These are phyloP conservation scores for Entophlyctis helioformis DNA, from an alignment of 192 early-diverging fungal genomes.

Conservation along the genomic window DNA sequence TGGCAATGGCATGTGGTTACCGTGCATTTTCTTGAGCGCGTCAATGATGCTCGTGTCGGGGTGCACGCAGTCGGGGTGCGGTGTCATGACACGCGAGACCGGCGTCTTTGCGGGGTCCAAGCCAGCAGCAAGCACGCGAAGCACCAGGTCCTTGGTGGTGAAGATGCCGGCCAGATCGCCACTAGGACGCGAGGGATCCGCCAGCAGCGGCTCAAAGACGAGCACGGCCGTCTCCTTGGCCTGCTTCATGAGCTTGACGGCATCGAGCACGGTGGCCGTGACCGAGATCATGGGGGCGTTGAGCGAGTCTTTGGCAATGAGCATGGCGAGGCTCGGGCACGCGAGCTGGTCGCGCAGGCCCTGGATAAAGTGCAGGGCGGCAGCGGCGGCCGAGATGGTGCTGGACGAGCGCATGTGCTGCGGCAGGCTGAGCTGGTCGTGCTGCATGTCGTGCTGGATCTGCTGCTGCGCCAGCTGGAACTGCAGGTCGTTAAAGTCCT, in stretches of 20 bases:
- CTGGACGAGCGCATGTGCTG: slow-evolving; percentile 45
- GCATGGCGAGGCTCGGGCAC: slow-evolving; percentile 73
- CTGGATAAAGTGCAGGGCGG: slow-evolving; percentile 32
- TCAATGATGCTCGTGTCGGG: slow-evolving; percentile 24
- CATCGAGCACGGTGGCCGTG: slow-evolving; percentile 26
- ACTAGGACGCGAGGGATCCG: slow-evolving; percentile 33
- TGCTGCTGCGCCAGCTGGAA: slow-evolving; percentile 40
- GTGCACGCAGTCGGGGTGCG: slow-evolving; percentile 34
- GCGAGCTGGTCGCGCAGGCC: slow-evolving; percentile 43
- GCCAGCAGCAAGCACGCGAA: slow-evolving; percentile 40
- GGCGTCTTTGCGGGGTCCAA: slow-evolving; percentile 79
- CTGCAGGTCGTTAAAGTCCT: slow-evolving; percentile 64
- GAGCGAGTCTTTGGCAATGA: slow-evolving; percentile 30
- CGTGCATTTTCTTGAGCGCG: slow-evolving; percentile 36
- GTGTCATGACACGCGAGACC: slow-evolving; percentile 55
- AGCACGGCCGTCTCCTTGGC: slow-evolving; percentile 32
- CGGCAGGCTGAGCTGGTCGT: slow-evolving; percentile 8
- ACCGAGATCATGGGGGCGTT: slow-evolving; percentile 18
- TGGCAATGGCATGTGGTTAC: too few relatives aligned
- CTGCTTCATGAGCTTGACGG: slow-evolving; percentile 26
- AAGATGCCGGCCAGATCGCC: slow-evolving; percentile 77
- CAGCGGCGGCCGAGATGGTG: slow-evolving; percentile 19
- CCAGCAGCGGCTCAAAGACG: slow-evolving; percentile 23
- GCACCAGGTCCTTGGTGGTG: slow-evolving; percentile 59
- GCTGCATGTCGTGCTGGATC: too few relatives aligned